These are phyloP conservation scores for Magnolia officinalis DNA, from an alignment of 164 flowering plant genomes.

Conservation along the genomic window DNA sequence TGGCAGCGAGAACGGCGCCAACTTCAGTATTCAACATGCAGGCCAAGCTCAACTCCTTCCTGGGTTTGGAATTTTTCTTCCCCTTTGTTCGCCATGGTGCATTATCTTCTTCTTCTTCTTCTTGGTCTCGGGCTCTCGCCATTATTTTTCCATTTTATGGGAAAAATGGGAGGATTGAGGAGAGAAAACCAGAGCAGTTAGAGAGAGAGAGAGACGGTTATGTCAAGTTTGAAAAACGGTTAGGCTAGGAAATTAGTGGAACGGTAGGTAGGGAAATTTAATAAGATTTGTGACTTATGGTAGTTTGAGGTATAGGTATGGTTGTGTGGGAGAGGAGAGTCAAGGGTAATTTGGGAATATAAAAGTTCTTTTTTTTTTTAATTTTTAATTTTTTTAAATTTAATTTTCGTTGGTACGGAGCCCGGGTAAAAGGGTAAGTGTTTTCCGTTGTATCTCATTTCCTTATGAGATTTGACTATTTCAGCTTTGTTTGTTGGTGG, in stretches of 20 bases:
- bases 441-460: no score
- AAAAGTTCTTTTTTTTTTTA: no score
- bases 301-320: no score
- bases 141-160: background rate
- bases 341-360: no score
- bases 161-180: background rate
- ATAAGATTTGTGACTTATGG: background rate
- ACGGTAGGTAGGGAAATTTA: background rate
- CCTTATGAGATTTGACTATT: no score
- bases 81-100: conserved; percentile 3
- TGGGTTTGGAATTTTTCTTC: conserved; percentile 15
- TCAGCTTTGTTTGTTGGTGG: no score
- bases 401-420: no score
- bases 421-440: no score
- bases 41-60: conserved; percentile 52
- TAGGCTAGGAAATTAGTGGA: background rate
- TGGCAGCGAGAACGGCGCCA: conserved; percentile 73
- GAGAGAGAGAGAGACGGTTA: background rate
- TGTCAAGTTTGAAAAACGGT: background rate
- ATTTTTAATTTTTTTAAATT: no score
- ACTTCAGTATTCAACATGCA: conserved; percentile 92
- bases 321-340: no score
- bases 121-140: conserved; percentile 19
- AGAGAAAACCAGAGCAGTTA: background rate
- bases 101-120: conserved; percentile 17